Percentiles rank a stretch among this genome's conserved stretches.
Conservation (phyloP, 75 land plant genomes). For the Pseudotsuga menziesii region DNA sequence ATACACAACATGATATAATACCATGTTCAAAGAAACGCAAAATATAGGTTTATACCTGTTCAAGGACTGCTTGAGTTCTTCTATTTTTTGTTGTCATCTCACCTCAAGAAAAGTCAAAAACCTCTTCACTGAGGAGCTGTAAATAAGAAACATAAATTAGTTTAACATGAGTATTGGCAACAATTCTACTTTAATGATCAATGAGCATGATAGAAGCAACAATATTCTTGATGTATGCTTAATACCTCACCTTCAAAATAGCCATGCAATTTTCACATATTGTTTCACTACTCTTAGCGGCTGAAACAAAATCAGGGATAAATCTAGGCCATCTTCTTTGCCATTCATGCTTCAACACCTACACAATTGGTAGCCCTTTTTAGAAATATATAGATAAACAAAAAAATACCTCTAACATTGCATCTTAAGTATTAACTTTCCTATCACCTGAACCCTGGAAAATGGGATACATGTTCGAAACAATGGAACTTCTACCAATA, state of each 20-base stretch:
- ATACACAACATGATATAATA: too few species aligned
- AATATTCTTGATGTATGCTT: neutral
- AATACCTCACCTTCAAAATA: constrained; percentile 67
- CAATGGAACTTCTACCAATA: too few species aligned
- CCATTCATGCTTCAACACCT: constrained; percentile 99
- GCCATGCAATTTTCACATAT: constrained; percentile 99
- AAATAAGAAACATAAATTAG: neutral
- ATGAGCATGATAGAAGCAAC: neutral
- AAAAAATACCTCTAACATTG: neutral
- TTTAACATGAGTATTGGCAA: neutral
- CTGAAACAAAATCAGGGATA: constrained; percentile 94
- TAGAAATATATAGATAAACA: neutral
- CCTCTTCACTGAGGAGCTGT: constrained; percentile 99
- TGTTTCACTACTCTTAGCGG: constrained; percentile 97
- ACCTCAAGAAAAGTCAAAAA: constrained; percentile 97
- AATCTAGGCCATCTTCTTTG: constrained; percentile 92
- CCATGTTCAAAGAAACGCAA: neutral
- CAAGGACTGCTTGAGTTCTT: constrained; percentile 90
- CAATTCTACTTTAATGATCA: neutral
- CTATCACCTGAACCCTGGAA: too few species aligned
- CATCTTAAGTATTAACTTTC: neutral
- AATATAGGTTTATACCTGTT: constrained; percentile 56
- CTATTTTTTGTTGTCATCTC: constrained; percentile 98
- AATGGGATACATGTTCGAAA: too few species aligned
- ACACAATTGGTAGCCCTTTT: neutral